Evolutionary conservation across 768 basidiomycete species (phyloP), one percentile per base, ranked within the genome.

Genomic region (Pholiota microspora): DNA sequence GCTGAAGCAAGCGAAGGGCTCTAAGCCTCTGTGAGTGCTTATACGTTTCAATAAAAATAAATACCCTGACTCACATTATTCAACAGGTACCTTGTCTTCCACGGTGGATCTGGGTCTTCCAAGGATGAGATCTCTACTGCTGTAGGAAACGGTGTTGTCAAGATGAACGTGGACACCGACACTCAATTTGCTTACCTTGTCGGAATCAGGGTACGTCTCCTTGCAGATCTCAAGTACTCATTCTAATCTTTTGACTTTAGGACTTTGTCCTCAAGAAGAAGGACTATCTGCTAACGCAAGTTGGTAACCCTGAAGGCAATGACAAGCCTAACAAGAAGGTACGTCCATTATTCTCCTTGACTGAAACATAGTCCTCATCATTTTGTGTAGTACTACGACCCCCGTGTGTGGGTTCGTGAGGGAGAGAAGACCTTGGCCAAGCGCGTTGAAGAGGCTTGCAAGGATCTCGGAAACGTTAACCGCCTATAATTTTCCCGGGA

Each of bases 271-370:
- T 67, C 62, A 86, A 83, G 61, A 97, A 92, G 84, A 83, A 86
- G 63, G 96, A 82, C 57, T 98, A 97, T 77, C 80, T 99, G 62
- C 70, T 82, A 67, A 78, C 84, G 27, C 96, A 99, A 70, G 93
- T 98, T 59, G 96, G 96, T 47, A 98, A 98, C 82, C 97, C 97
- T 35, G 95, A 98, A 23, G 95, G 94, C 42, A 71, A 85, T 18
- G 95, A 98, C 76, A 96, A 96, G 80, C 96, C 96, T 54, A 98
- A 99, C 86, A 99, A 99, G 90, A 99, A 98, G 85, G 88, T 86
- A 52, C 18, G 67, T 7, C 16, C 24, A 38, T 7, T 1, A 10
- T 38, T 40, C 46, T 2, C 49, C 46, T 49, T 24, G 3, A 13
- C 44, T 21, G 21, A 28, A 7, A 24, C 10, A 2, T 12, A 27